phyloP scores from a whole-genome alignment of 176 grass and related monocot genomes.

The Hordeum vulgare region DNA sequence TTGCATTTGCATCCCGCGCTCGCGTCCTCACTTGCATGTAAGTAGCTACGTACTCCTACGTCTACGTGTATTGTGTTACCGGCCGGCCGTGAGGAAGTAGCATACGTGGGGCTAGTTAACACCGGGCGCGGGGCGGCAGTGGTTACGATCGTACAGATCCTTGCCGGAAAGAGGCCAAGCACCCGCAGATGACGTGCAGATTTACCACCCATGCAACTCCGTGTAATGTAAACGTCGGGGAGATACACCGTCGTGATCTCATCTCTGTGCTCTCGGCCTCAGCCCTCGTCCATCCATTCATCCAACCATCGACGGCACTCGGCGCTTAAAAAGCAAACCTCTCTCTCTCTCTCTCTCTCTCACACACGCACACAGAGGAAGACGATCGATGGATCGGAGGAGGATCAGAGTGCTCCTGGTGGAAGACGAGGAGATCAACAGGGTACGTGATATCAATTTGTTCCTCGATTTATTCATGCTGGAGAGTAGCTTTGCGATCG shows the following conservation, averaged over 20 bases:
- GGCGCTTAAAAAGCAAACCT: background rate
- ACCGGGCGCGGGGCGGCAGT: background rate
- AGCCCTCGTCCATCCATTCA: background rate
- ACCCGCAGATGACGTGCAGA: conserved; percentile 19
- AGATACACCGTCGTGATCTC: background rate
- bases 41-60: too few species aligned
- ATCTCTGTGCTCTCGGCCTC: background rate
- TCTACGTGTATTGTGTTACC: too few species aligned
- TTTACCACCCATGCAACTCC: background rate
- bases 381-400: conserved; percentile 4
- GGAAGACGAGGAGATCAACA: conserved; percentile 40
- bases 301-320: background rate
- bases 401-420: conserved; percentile 40
- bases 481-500: too few species aligned
- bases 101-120: background rate
- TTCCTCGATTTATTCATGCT: too few species aligned
- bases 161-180: conserved; percentile 15
- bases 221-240: background rate
- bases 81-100: background rate
- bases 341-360: too few species aligned
- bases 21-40: too few species aligned
- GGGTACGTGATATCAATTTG: background rate
- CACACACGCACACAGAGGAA: too few species aligned
- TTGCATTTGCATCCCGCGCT: too few species aligned
- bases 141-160: conserved; percentile 6